Percentiles rank a stretch among this genome's conserved stretches.
phyloP scores from a whole-genome alignment of 169 alveolate species.

The Perkinsus marinus region DNA sequence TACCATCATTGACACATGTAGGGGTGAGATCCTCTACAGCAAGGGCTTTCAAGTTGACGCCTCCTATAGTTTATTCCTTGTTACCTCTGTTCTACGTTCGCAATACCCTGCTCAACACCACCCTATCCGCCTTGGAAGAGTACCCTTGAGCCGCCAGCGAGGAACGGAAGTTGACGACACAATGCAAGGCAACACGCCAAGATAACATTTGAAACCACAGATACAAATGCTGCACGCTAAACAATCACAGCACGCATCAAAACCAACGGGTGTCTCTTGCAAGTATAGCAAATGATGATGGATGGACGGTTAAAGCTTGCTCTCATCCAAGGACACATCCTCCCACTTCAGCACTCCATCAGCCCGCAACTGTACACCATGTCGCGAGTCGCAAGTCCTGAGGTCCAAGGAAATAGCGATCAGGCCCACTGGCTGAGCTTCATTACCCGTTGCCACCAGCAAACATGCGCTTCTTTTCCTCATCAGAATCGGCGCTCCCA shows the following conservation, averaged over 20 bases:
- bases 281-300: not conserved
- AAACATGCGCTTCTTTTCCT: not conserved
- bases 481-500: not conserved
- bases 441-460: not conserved
- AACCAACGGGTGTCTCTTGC: not conserved
- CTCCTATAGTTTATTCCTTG: no score
- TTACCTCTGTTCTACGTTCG: no score
- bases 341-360: not conserved
- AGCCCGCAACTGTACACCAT: not conserved
- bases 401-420: not conserved
- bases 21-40: no score
- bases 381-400: not conserved
- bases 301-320: not conserved
- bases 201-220: not conserved
- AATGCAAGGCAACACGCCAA: not conserved
- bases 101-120: no score
- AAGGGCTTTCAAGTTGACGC: no score
- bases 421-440: not conserved
- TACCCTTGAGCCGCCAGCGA: no score
- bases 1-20: no score
- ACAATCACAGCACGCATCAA: not conserved
- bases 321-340: not conserved
- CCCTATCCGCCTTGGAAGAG: no score
- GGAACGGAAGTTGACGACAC: not conserved
- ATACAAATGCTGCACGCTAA: not conserved